These are phyloP conservation scores for Agaricus sinodeliciosus DNA, from an alignment of 768 basidiomycete genomes.

Conservation along the genomic window DNA sequence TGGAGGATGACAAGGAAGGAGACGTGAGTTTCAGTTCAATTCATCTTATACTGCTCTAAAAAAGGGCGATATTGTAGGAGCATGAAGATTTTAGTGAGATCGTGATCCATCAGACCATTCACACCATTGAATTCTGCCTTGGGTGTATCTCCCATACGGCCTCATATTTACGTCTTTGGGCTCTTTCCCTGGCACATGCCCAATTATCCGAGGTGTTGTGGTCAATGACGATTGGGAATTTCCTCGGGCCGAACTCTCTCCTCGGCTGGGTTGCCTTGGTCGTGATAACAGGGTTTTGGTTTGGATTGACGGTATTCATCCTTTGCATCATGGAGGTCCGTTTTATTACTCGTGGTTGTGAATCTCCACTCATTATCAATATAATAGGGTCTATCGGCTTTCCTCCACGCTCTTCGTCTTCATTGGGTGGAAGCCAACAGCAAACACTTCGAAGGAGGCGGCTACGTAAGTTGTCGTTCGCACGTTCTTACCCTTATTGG, in stretches of 20 bases:
- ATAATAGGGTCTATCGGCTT: constrained; percentile 83
- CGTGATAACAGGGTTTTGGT: constrained; percentile 68
- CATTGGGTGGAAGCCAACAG: constrained; percentile 99
- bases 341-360: constrained; percentile 10
- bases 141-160: constrained; percentile 98
- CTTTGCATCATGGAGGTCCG: constrained; percentile 95
- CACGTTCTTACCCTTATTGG: constrained; percentile 16
- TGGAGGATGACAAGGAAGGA: constrained; percentile 74
- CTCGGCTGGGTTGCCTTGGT: constrained; percentile 49
- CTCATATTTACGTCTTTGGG: constrained; percentile 92
- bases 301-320: constrained; percentile 64
- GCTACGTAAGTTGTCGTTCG: constrained; percentile 60
- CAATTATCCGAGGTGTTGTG: constrained; percentile 94
- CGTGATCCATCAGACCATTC: constrained; percentile 95
- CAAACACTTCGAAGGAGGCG: constrained; percentile 89
- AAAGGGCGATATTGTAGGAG: constrained; percentile 35
- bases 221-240: constrained; percentile 72
- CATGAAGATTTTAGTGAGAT: constrained; percentile 92
- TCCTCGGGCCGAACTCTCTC: constrained; percentile 57
- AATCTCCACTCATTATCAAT: constrained; percentile 6
- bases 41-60: neutral
- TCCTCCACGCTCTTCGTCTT: constrained; percentile 91
- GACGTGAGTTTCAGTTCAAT: constrained; percentile 48
- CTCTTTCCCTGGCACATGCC: constrained; percentile 94
- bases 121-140: constrained; percentile 98